Percentiles rank a stretch among this genome's conserved stretches.
These are phyloP conservation scores for Colletotrichum echinochloae DNA, from an alignment of 2,329 filamentous ascomycete genomes.

Conservation along the genomic window DNA sequence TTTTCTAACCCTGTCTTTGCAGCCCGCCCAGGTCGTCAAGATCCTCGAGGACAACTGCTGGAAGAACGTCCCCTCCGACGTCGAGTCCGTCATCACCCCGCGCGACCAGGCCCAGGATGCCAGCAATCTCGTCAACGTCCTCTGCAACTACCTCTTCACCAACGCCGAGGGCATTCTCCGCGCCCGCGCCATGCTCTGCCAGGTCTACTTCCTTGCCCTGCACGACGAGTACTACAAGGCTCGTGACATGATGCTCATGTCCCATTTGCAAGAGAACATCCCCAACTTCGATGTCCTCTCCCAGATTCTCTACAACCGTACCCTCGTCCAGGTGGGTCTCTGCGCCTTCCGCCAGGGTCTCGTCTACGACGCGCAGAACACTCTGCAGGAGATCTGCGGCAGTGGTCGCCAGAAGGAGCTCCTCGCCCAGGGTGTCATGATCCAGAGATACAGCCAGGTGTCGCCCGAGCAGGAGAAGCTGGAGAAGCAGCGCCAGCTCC, in stretches of 20 bases:
- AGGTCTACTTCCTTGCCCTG: constrained; percentile 97
- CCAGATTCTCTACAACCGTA: constrained; percentile 98
- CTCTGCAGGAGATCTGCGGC: constrained; percentile 97
- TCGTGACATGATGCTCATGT: constrained; percentile 99
- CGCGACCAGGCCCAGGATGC: constrained; percentile 77
- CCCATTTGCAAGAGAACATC: constrained; percentile 97
- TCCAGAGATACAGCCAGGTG: constrained; percentile 96
- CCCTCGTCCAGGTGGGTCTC: constrained; percentile 95
- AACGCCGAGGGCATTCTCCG: constrained; percentile 96
- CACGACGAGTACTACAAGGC: constrained; percentile 99
- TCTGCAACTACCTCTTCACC: constrained; percentile 95
- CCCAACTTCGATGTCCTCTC: constrained; percentile 95
- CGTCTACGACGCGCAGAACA: constrained; percentile 97
- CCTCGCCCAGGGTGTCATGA: constrained; percentile 96
- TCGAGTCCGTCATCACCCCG: constrained; percentile 86
- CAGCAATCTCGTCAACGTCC: constrained; percentile 80
- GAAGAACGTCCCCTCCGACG: constrained; percentile 77
- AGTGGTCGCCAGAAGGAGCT: constrained; percentile 98
- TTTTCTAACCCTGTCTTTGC: constrained; percentile 43
- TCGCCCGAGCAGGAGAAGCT: constrained; percentile 97
- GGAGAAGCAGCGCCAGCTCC: constrained; percentile 95
- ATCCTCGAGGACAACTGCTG: constrained; percentile 96
- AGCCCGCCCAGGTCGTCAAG: constrained; percentile 90
- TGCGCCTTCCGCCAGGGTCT: constrained; percentile 98
- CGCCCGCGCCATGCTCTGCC: constrained; percentile 96